Base-by-base conservation (phyloP, 177 flowering plant species). In the Vitis hybrid region DNA sequence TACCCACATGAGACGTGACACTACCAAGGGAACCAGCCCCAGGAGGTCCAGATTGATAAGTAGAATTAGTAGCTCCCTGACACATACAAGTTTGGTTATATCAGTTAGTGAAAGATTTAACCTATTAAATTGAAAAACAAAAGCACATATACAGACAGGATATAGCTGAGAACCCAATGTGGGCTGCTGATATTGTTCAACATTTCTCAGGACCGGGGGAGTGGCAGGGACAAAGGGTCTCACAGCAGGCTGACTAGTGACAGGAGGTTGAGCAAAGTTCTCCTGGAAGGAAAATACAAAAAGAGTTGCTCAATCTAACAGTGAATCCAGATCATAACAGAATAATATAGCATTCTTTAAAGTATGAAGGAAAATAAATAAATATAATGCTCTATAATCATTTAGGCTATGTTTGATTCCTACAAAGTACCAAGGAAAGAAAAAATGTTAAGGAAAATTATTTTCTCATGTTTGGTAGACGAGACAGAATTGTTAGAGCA, bases 171-270 rank as follows among this genome's bases (percentile, higher is more conserved):
- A 86, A 64, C 85, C 92, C 86, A 94, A 76, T 50, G 95, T 81
- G 57, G 96, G 89, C 75, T 88, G 97, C 82, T 92, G 98, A 81
- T 89, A 94, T 75, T 90, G 91, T 61, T 86, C 97, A 59, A 73
- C 85, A 74, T 94, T 90, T 82, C 71, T 86, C 73, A 90, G 75
- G 28, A 33, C 74, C 53, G 86, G 86, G 56, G 92, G 89, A 73
- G 84, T 84, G 73, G 92, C 54, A 70, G 98, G 98, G 76, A 84
- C 76, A 77, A 92, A 96, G 15, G 91, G 70, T 74, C 84, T 85
- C 22, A 76, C 81, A n/a, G 86, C 47, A 64, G 92, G 90, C 76
- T 89, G 94, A 68, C 84, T 22, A 59, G 78, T 50, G 59, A 62
- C 82, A 64, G 87, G 83, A 72, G 91, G 67, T 47, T 90, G 82